phyloP scores from a whole-genome alignment of 129 eudicot genomes.

The Arctium minus region DNA sequence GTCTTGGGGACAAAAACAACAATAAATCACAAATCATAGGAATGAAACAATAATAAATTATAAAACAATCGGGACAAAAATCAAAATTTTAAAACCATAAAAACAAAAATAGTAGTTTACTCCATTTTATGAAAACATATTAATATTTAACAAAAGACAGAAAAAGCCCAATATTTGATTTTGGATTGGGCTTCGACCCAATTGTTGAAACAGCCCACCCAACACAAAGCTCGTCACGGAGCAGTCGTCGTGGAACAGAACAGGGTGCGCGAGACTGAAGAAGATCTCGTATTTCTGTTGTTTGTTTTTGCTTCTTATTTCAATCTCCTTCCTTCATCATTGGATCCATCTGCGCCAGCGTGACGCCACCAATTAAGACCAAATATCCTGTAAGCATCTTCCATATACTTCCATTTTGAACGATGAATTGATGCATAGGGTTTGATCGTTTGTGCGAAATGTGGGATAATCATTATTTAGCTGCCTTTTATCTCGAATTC shows the following conservation, averaged over 20 bases:
- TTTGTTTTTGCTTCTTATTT: conserved; percentile 8
- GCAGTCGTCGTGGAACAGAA: not conserved
- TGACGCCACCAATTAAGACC: conserved; percentile 12
- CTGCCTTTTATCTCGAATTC: conserved; percentile 1
- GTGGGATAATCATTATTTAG: not conserved
- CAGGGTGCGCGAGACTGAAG: not conserved
- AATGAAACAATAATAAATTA: no score
- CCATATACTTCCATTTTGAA: not conserved
- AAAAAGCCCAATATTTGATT: not conserved
- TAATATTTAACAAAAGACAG: not conserved
- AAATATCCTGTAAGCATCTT: conserved; percentile 20
- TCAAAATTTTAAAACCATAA: no score
- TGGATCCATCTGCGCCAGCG: conserved; percentile 20
- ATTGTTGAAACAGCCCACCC: not conserved
- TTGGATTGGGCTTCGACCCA: not conserved
- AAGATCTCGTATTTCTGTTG: conserved; percentile 23
- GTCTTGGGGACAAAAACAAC: no score
- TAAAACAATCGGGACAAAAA: no score
- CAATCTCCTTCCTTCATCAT: conserved; percentile 14
- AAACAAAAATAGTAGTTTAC: no score
- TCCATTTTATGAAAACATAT: no score
- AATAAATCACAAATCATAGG: no score
- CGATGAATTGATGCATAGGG: conserved; percentile 15
- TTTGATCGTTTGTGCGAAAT: conserved; percentile 14
- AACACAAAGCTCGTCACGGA: not conserved